phyloP scores from a whole-genome alignment of 2,329 filamentous ascomycete genomes.

The Paraphaeosphaeria minitans region DNA sequence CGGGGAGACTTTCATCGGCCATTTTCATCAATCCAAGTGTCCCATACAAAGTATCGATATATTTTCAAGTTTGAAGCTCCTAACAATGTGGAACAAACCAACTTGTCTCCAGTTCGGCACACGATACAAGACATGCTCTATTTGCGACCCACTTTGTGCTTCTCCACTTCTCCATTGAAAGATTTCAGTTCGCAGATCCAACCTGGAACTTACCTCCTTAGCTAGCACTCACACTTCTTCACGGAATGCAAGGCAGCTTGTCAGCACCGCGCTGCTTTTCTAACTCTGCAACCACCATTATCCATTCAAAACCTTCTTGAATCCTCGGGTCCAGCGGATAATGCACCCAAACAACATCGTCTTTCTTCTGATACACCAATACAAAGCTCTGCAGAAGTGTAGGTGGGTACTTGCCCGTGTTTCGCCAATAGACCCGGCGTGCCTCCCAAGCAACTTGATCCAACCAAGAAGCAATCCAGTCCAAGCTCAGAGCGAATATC shows the following conservation, averaged over 20 bases:
- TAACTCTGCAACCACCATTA: neutral
- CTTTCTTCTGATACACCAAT: conserved; percentile 1
- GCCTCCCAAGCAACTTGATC: neutral
- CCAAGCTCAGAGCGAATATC: neutral
- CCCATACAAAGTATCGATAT: no score
- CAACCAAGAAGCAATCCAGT: neutral
- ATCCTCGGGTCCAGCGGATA: conserved; percentile 6
- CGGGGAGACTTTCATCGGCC: neutral
- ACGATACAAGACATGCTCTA: no score
- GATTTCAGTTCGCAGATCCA: no score
- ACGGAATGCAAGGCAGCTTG: neutral
- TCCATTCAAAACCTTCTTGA: neutral
- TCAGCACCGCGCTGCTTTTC: neutral
- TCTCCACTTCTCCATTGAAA: no score
- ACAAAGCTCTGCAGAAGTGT: neutral
- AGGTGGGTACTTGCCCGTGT: neutral
- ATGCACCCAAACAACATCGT: neutral
- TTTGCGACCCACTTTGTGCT: no score
- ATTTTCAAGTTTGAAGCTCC: no score
- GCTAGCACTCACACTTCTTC: no score
- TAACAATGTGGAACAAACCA: no score
- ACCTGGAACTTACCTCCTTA: no score
- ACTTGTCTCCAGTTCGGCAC: no score
- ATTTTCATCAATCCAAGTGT: no score
- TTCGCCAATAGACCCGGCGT: neutral